Evolutionary conservation across 176 grass and related monocot species (phyloP).

Genomic region (Triticum aestivum): IWGSC_CS_RefSeq_v2.1 NC_057801.1:177901560-177902059

Average conservation of each 20-base stretch:
- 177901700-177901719: neutral
- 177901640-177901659: slow-evolving; percentile 1
- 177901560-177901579: slow-evolving; percentile 21
- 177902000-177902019: too few species aligned
- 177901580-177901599: too few species aligned
- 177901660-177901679: neutral
- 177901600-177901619: too few species aligned
- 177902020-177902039: too few species aligned
- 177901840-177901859: neutral
- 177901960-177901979: too few species aligned
- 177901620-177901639: too few species aligned
- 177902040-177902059: too few species aligned
- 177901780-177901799: neutral
- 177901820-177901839: neutral
- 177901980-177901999: too few species aligned
- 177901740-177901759: neutral
- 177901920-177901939: neutral
- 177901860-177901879: neutral
- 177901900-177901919: neutral
- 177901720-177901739: neutral
- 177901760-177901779: neutral
- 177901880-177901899: neutral
- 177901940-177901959: neutral
- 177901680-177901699: neutral
- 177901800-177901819: neutral